Base-by-base conservation (phyloP, 2,329 filamentous ascomycete genomes). In the Chrysoporthe deuterocubensis region DNA sequence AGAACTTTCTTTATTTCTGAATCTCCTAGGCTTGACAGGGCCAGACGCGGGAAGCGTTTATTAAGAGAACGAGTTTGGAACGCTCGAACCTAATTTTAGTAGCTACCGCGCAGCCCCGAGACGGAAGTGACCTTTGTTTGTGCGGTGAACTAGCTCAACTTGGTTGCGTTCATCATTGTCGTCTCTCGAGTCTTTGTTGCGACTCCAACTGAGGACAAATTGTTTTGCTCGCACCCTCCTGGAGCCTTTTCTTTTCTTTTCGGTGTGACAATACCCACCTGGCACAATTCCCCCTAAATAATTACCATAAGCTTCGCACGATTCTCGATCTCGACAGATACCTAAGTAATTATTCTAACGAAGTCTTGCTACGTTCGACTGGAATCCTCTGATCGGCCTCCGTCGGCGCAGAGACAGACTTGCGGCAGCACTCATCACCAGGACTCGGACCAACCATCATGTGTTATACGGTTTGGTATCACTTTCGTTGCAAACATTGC, bases 401-500 rank as follows among this genome's bases (percentile, higher is more conserved):
- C n/a, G 6, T 48, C 16, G 21, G 13, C 11, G n/a, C 6, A 4
- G 3, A 5, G 14, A 7, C 26, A 14, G 13, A 54, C 13, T 54
- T 54, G 4, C 13, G 4, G 32, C 48, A 34, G 2, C 26, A 32
- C 26, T 6, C 11, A 11, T 52, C 21, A 2, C 3, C n/a, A 26
- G 21, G 3, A 40, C 54, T n/a, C n/a, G 13, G 4, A 5, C 16
- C 6, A 21, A 59, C 43, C 56, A 21, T 13, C n/a, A 68, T 68
- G 66, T 68, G 66, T 18, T 46, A 60, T 40, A 40, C 42, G 2
- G 37, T 68, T 13, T 65, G 52, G n/a, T 68, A 59, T 62, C 42
- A 57, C 42, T 54, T 65, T 9, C 62, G 62, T 13, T 68, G 66
- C 66, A 68, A 65, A 32, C 66, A 68, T 32, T 68, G 66, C 42